Percentiles rank a stretch among this genome's conserved stretches.
Conservation (phyloP, 352 stramenopile species). For the Pythium aphanidermatum region DNA sequence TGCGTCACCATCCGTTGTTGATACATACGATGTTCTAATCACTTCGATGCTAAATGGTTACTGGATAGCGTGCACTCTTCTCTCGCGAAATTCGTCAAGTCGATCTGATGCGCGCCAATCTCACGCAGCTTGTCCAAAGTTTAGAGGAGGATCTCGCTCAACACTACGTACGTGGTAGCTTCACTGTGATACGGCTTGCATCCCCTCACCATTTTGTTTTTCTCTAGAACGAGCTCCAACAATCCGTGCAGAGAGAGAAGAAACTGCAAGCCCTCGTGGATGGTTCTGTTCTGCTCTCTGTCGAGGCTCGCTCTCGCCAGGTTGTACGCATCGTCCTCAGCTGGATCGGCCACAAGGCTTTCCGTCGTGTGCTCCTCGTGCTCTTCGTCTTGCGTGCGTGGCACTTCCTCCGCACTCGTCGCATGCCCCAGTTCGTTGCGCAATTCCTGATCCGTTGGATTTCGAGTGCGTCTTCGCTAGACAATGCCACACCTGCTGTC, state of each 20-base stretch:
- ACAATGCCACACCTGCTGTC: constrained; percentile 10
- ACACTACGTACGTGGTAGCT: constrained; percentile 36
- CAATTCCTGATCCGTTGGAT: constrained; percentile 59
- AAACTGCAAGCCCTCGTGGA: constrained; percentile 30
- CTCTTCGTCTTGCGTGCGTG: constrained; percentile 41
- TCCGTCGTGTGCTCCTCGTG: constrained; percentile 48
- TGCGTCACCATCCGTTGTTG: constrained; percentile 8
- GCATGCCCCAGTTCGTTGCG: constrained; percentile 50
- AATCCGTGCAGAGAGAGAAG: constrained; percentile 27
- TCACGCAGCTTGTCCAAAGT: constrained; percentile 51
- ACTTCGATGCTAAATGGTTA: neutral
- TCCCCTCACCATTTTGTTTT: neutral
- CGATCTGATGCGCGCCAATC: constrained; percentile 40
- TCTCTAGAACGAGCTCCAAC: constrained; percentile 49
- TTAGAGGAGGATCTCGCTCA: constrained; percentile 54
- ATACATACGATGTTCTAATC: too few relatives aligned
- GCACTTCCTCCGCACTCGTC: constrained; percentile 40
- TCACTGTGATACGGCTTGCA: neutral
- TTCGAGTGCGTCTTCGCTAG: constrained; percentile 44
- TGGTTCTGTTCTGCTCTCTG: constrained; percentile 35
- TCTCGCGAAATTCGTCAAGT: constrained; percentile 44
- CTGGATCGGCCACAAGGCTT: constrained; percentile 41
- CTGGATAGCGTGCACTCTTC: constrained; percentile 35
- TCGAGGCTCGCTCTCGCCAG: constrained; percentile 32
- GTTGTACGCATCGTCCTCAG: constrained; percentile 27